phyloP scores from a whole-genome alignment of 2,329 filamentous ascomycete species.

The Leptosphaerulina australis region DNA sequence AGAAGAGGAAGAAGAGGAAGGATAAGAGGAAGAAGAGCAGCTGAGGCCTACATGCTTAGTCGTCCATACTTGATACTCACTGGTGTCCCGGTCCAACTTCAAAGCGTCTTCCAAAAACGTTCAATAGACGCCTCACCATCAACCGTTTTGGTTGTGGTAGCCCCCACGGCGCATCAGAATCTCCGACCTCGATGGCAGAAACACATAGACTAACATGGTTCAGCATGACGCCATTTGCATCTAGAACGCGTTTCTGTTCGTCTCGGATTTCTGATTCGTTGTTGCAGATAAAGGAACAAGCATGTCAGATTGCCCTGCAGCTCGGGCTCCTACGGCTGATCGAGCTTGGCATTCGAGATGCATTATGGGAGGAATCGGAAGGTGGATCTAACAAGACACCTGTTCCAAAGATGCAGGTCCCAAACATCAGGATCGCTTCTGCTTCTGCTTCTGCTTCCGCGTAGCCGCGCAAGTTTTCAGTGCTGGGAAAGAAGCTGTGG shows the following conservation, averaged over 20 bases:
- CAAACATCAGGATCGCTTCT: constrained; percentile 2
- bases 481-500: no score
- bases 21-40: background rate
- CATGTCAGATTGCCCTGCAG: constrained; percentile 14
- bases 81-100: constrained; percentile 9
- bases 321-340: constrained; percentile 12
- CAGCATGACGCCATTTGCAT: constrained; percentile 33
- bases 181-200: constrained; percentile 32
- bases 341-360: constrained; percentile 4
- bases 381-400: constrained; percentile 3
- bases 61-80: constrained; percentile 10
- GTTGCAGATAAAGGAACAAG: background rate
- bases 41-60: background rate
- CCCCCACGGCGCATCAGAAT: constrained; percentile 18
- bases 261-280: constrained; percentile 17
- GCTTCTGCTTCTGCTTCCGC: constrained; percentile 6
- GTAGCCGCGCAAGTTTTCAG: background rate
- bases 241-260: constrained; percentile 23
- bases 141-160: constrained; percentile 22
- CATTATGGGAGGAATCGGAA: constrained; percentile 9
- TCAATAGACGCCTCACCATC: constrained; percentile 32
- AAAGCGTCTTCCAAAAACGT: constrained; percentile 25
- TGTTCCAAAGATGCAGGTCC: background rate
- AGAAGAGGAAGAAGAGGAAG: background rate
- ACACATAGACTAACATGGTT: constrained; percentile 36